Percentiles rank a stretch among this genome's conserved stretches.
Evolutionary conservation across 768 basidiomycete genomes (phyloP).

Genomic region (Gloeostereum incarnatum): DNA sequence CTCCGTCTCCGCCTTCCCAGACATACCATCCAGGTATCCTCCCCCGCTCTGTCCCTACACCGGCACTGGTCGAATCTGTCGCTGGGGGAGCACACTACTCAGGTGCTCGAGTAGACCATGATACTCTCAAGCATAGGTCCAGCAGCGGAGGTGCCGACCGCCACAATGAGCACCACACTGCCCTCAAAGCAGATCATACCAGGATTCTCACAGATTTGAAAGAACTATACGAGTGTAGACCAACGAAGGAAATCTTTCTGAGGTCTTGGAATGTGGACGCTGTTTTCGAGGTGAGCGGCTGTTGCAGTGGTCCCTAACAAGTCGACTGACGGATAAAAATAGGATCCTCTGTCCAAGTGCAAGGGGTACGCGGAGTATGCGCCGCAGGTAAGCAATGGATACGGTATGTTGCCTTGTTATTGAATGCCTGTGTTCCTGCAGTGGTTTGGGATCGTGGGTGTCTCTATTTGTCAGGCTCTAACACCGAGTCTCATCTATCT

Average conservation of each 20-base stretch:
- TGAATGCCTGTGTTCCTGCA: conserved; percentile 13
- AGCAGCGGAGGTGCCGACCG: conserved; percentile 13
- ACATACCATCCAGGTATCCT: conserved; percentile 35
- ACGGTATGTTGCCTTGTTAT: neutral
- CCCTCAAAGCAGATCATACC: conserved; percentile 30
- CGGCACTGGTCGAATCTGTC: conserved; percentile 45
- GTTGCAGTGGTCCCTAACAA: neutral
- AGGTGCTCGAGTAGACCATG: conserved; percentile 33
- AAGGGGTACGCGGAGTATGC: conserved; percentile 41
- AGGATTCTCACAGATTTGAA: conserved; percentile 48
- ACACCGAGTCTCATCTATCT: conserved; percentile 1
- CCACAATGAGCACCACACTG: conserved; percentile 18
- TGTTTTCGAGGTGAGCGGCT: conserved; percentile 35
- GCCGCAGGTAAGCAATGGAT: conserved; percentile 35
- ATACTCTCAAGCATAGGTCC: conserved; percentile 25
- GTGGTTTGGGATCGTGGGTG: conserved; percentile 45
- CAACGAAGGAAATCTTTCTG: conserved; percentile 42
- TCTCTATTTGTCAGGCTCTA: conserved; percentile 1
- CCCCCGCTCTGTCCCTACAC: conserved; percentile 33
- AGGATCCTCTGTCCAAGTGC: conserved; percentile 44
- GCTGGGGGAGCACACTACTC: conserved; percentile 58
- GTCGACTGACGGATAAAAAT: conserved; percentile 2
- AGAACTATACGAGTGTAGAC: conserved; percentile 47
- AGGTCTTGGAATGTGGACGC: conserved; percentile 46
- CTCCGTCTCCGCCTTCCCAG: conserved; percentile 29